phyloP scores from a whole-genome alignment of 192 early-diverging fungal genomes.

The Coemansia interrupta region DNA sequence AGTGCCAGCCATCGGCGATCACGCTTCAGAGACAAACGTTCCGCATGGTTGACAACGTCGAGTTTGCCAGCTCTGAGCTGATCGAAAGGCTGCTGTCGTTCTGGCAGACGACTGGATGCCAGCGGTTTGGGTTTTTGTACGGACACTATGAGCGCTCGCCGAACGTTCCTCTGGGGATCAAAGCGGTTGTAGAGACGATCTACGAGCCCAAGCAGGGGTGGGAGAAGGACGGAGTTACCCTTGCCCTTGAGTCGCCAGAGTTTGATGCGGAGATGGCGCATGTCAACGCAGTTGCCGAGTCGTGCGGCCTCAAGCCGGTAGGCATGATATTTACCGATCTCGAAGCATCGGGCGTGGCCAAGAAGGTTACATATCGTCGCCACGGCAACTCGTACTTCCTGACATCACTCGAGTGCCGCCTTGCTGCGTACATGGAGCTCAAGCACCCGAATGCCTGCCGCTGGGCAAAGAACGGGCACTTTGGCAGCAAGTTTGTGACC shows the following conservation, averaged over 20 bases:
- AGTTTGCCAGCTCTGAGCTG: conserved; percentile 76
- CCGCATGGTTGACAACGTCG: conserved; percentile 95
- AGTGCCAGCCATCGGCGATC: conserved; percentile 93
- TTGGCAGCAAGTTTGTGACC: conserved; percentile 92
- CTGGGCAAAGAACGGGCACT: conserved; percentile 74
- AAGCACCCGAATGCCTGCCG: conserved; percentile 65
- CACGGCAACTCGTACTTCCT: conserved; percentile 92
- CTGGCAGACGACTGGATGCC: conserved; percentile 82
- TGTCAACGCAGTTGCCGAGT: conserved; percentile 60
- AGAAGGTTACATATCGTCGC: conserved; percentile 82
- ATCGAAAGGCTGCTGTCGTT: conserved; percentile 83
- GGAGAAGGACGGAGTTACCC: conserved; percentile 67
- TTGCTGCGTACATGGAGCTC: conserved; percentile 81
- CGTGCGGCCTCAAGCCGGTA: conserved; percentile 67
- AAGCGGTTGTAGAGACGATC: conserved; percentile 90
- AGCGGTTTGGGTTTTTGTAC: conserved; percentile 93
- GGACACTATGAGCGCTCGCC: conserved; percentile 85
- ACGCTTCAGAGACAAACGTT: conserved; percentile 86
- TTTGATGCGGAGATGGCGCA: conserved; percentile 46
- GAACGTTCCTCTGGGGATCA: conserved; percentile 92
- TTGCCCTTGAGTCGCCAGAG: conserved; percentile 59
- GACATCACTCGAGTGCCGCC: conserved; percentile 82
- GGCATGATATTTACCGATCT: conserved; percentile 96
- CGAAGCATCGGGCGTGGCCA: conserved; percentile 73
- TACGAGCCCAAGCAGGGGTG: conserved; percentile 89